Percentiles rank a stretch among this genome's conserved stretches.
These are phyloP conservation scores for Arachnopeziza araneosa DNA, from an alignment of 2,329 filamentous ascomycete genomes.

Conservation along the genomic window DNA sequence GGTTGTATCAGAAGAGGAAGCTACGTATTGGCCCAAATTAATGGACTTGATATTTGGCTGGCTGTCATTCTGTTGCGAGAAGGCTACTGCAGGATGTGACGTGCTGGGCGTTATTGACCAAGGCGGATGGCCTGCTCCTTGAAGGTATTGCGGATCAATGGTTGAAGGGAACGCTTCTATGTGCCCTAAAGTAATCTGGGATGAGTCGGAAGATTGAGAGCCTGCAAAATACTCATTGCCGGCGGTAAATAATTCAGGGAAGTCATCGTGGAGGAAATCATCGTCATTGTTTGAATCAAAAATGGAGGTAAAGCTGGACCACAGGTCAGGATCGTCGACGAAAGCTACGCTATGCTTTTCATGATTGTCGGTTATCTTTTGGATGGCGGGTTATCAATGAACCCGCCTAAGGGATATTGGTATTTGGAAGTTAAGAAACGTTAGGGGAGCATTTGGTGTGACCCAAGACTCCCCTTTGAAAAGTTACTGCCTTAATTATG, in stretches of 20 bases:
- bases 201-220: background rate
- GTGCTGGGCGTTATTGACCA: background rate
- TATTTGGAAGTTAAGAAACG: background rate
- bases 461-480: too few species aligned
- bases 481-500: too few species aligned
- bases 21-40: background rate
- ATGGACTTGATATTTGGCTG: background rate
- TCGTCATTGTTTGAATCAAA: background rate
- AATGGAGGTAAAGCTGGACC: background rate
- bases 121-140: background rate
- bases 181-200: background rate
- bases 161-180: background rate
- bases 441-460: background rate
- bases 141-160: background rate
- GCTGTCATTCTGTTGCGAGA: background rate
- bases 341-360: background rate
- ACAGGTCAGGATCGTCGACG: background rate
- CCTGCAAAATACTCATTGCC: background rate
- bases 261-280: background rate
- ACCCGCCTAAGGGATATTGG: background rate
- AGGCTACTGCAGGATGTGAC: background rate
- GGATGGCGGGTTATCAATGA: background rate
- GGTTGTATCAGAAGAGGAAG: background rate
- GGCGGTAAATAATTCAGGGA: background rate
- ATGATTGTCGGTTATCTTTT: background rate